Evolutionary conservation across 352 stramenopile genomes (phyloP), one percentile per base, ranked within the genome.

Genomic region (Phytophthora citricola): DNA sequence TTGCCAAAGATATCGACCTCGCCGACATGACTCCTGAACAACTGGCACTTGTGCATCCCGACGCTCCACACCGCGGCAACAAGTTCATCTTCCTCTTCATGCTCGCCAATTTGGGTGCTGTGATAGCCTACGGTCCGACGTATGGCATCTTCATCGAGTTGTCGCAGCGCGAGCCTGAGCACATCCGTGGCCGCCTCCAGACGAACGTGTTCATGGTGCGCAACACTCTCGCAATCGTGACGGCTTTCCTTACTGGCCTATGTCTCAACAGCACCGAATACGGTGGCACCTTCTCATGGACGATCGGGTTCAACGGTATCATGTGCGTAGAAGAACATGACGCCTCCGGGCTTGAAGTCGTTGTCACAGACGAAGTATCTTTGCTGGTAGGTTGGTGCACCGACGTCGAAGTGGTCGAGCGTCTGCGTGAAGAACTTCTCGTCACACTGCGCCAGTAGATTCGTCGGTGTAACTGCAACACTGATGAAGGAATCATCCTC

Each of bases 321-420:
- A 83, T 84, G 70, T 64, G 56, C 90, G 70, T 98, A 98, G 71
- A 98, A 97, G 63, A 98, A 96, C 61, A 98, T 95, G 29, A 83
- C 78, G 15, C 87, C 83, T 44, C 89, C 72, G 27, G 79, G 75
- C 50, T 63, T 75, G 64, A 71, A 88, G 61, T 85, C 72, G 48
- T 91, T 78, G 63, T 91, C 70, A 64, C 90, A 97, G 32, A 97
- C 78, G 66, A 97, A 98, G 73, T 96, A 97, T 50, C 92, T 85
- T 66, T 97, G 80, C 64, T 89, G 61, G 72, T 91, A 97, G 9
- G 71, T 94, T 20, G 74, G 70, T n/a, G 72, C 79, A 9, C 71
- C 69, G 32, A 78, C 66, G 47, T 83, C 70, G 62, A 93, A 94
- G 72, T 94, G 84, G 66, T 92, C 84, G 50, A 94, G 80, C 54